Conservation (phyloP, 495 filamentous ascomycete genomes). For the Penicillium antarcticum region DNA sequence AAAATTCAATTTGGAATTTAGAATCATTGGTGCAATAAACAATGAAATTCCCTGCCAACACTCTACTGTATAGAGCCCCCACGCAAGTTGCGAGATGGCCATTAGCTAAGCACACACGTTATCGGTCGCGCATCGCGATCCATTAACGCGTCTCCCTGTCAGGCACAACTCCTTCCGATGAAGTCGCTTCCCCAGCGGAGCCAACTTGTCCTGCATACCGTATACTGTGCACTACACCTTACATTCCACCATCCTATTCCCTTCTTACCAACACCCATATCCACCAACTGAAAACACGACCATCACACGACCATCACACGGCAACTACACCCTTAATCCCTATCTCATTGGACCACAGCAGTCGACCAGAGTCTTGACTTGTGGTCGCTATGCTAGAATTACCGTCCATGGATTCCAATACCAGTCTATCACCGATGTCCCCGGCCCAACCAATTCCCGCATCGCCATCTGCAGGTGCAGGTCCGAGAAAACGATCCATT, state of each 20-base stretch:
- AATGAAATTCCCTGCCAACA: neutral
- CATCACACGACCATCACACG: neutral
- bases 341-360: neutral
- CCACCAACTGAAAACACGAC: too few species aligned
- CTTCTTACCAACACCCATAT: too few species aligned
- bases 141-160: constrained; percentile 22
- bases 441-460: constrained; percentile 9
- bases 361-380: neutral
- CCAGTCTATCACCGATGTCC: constrained; percentile 17
- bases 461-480: constrained; percentile 11
- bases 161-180: constrained; percentile 1
- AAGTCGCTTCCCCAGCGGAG: neutral
- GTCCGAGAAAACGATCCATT: constrained; percentile 29
- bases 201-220: neutral
- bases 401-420: constrained; percentile 9
- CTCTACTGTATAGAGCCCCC: neutral
- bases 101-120: constrained; percentile 23
- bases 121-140: constrained; percentile 26
- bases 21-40: too few species aligned
- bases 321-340: neutral
- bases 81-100: too few species aligned
- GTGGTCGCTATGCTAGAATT: neutral
- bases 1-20: too few species aligned
- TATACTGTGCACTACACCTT: too few species aligned
- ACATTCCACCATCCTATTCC: too few species aligned